A percentile compares a stretch with the other conserved stretches of the same genome.
These are phyloP conservation scores for Sanguinoderma infundibulare DNA, from an alignment of 1,284 basidiomycete species.

Conservation along the genomic window DNA sequence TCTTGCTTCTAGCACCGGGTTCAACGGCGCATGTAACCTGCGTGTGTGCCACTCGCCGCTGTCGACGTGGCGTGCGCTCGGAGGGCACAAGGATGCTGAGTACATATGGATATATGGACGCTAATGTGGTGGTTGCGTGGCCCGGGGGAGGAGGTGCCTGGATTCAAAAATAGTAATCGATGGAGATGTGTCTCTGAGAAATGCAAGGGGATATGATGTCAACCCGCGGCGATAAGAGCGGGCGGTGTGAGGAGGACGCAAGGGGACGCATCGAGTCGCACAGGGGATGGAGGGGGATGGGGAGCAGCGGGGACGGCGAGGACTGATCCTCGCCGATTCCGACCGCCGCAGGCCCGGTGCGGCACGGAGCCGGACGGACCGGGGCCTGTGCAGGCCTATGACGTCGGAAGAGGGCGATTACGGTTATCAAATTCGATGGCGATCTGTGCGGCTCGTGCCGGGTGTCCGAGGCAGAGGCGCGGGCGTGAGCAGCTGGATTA, in stretches of 20 bases:
- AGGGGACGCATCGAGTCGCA: constrained; percentile 1
- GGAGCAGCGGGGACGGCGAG: background rate
- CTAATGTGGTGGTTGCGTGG: background rate
- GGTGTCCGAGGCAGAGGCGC: constrained; percentile 5
- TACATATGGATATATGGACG: background rate
- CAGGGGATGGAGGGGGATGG: background rate
- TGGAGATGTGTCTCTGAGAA: background rate
- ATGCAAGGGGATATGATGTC: background rate
- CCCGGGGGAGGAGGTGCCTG: background rate
- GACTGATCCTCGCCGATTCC: background rate
- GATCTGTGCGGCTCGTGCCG: constrained; percentile 11
- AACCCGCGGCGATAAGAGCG: constrained; percentile 18
- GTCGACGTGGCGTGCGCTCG: background rate
- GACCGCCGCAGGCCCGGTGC: background rate
- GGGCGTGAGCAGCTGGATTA: background rate
- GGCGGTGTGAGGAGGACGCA: constrained; percentile 6
- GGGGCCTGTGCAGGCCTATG: constrained; percentile 18
- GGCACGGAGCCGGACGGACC: constrained; percentile 12
- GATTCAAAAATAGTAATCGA: constrained; percentile 12
- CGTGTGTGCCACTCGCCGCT: constrained; percentile 3
- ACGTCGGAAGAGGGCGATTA: constrained; percentile 13
- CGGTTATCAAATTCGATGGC: constrained; percentile 10
- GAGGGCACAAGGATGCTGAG: too few species aligned
- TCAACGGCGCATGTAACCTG: background rate
- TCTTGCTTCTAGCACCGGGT: constrained; percentile 5